Evolutionary conservation across 257 asterid species (phyloP).

Genomic region (Capsicum baccatum): DNA sequence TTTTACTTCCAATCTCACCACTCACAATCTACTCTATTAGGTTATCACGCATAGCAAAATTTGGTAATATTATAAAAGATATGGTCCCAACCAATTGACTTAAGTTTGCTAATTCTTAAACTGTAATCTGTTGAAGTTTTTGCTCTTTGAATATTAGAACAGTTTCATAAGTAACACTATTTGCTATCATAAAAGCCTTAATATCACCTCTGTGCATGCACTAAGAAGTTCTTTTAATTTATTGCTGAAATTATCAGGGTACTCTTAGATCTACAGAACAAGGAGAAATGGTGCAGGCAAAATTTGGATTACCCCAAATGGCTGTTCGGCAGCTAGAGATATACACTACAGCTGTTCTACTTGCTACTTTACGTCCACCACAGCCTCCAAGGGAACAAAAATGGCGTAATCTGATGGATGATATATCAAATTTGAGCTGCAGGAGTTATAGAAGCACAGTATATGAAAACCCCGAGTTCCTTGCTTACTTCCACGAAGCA

Average conservation of each 20-base stretch:
- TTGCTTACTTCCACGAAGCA: constrained; percentile 89
- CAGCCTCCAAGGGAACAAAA: constrained; percentile 76
- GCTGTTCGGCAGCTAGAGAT: constrained; percentile 96
- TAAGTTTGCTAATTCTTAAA: not conserved
- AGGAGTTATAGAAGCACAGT: constrained; percentile 71
- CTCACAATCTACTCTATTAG: not conserved
- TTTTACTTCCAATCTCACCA: not conserved
- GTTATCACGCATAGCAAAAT: not conserved
- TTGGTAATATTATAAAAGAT: not conserved
- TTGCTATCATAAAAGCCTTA: not conserved
- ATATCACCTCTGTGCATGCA: not conserved
- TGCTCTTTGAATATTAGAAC: not conserved
- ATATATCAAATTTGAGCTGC: constrained; percentile 81
- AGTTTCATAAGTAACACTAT: not conserved
- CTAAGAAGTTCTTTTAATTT: not conserved
- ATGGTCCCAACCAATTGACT: not conserved
- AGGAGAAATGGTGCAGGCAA: constrained; percentile 99
- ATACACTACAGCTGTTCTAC: constrained; percentile 94
- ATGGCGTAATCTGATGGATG: constrained; percentile 94
- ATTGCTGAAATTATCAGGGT: constrained; percentile 55
- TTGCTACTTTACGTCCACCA: constrained; percentile 88
- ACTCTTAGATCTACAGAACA: constrained; percentile 91
- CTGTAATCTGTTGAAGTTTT: not conserved
- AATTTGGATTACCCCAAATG: constrained; percentile 89
- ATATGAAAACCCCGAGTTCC: constrained; percentile 84